phyloP scores from a whole-genome alignment of 192 early-diverging fungal genomes.

The Coemansia sp. region DNA sequence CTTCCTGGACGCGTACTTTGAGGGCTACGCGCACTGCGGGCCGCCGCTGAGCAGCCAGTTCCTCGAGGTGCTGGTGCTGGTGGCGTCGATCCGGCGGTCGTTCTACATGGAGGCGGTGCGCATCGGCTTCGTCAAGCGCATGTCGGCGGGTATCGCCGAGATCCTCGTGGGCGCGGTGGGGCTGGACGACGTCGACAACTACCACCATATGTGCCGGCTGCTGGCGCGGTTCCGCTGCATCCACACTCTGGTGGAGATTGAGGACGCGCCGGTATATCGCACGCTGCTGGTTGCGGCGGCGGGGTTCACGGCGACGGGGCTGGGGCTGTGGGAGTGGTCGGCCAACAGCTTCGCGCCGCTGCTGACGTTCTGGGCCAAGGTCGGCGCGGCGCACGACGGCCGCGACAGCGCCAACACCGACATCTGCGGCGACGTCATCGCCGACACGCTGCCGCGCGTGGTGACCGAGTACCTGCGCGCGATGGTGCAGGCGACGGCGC shows the following conservation, averaged over 20 bases:
- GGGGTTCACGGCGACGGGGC: slow-evolving; percentile 36
- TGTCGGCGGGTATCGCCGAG: slow-evolving; percentile 70
- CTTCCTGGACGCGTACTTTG: slow-evolving; percentile 75
- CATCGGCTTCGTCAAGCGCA: slow-evolving; percentile 64
- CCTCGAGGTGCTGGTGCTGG: slow-evolving; percentile 79
- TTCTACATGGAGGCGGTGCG: slow-evolving; percentile 83
- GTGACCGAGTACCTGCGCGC: slow-evolving; percentile 58
- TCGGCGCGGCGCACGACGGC: slow-evolving; percentile 59
- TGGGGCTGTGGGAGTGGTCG: slow-evolving; percentile 63
- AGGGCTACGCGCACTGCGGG: slow-evolving; percentile 63
- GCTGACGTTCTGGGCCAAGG: slow-evolving; percentile 88
- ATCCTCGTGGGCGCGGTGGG: slow-evolving; percentile 66
- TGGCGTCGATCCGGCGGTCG: slow-evolving; percentile 82
- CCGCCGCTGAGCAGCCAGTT: slow-evolving; percentile 65
- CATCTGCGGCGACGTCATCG: slow-evolving; percentile 42
- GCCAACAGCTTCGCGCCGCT: slow-evolving; percentile 77
- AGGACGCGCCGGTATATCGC: slow-evolving; percentile 68
- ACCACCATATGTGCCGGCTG: slow-evolving; percentile 85
- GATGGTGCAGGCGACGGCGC: slow-evolving; percentile 44
- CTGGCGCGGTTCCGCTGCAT: slow-evolving; percentile 81
- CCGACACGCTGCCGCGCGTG: slow-evolving; percentile 40
- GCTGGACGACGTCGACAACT: slow-evolving; percentile 75
- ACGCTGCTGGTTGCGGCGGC: slow-evolving; percentile 34
- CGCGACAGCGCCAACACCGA: slow-evolving; percentile 32
- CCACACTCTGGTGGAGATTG: slow-evolving; percentile 81